Conservation (phyloP, 305 asterid genomes). For the Fraxinus sp. region DNA sequence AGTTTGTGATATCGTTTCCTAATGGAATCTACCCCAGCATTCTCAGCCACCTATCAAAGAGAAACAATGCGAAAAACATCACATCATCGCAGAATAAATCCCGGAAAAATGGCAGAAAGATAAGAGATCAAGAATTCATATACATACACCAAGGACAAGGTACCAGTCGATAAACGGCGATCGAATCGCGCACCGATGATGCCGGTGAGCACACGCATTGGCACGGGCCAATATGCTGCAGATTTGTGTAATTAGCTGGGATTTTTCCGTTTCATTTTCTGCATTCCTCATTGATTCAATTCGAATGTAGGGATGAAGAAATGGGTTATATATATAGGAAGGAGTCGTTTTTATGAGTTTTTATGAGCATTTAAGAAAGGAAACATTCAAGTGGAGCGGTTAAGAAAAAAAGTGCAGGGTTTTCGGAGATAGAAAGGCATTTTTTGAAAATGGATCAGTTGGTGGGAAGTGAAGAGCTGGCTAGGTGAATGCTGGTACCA, state of each 20-base stretch:
- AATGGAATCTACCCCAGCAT: constrained; percentile 45
- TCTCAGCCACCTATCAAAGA: constrained; percentile 52
- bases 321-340: constrained; percentile 15
- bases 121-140: constrained; percentile 3
- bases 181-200: constrained; percentile 18
- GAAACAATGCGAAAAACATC: background rate
- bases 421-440: constrained; percentile 27
- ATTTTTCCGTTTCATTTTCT: constrained; percentile 38
- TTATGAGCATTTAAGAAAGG: constrained; percentile 36
- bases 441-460: constrained; percentile 36
- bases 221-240: constrained; percentile 44
- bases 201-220: constrained; percentile 38
- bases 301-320: constrained; percentile 27
- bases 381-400: constrained; percentile 49
- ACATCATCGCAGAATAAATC: background rate
- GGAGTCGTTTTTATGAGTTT: constrained; percentile 20
- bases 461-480: constrained; percentile 19
- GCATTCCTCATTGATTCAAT: constrained; percentile 28
- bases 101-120: background rate
- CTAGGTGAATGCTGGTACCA: background rate
- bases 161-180: constrained; percentile 61
- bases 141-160: constrained; percentile 58
- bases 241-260: constrained; percentile 48
- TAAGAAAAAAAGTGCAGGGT: constrained; percentile 46
- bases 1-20: constrained; percentile 62